Base-by-base conservation (phyloP, 495 filamentous ascomycete genomes). In the Talaromyces thailandensis region DNA sequence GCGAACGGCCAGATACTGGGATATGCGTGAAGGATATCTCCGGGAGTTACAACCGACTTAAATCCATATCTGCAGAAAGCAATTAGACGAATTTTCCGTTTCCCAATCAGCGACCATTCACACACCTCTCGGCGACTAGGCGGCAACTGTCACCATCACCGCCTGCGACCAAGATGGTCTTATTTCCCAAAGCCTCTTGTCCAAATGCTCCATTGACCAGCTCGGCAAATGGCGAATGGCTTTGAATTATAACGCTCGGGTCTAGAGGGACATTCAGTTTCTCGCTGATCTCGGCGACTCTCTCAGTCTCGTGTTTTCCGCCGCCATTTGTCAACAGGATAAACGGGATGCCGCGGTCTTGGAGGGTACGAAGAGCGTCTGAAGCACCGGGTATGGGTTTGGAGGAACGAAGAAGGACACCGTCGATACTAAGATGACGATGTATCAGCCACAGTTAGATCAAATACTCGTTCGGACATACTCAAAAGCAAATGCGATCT, bases 311-410 rank as follows among this genome's bases (percentile, higher is more conserved):
- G 60, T 84, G 82, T 67, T 87, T 88, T 58, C 92, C 92, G 52
- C 92, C 92, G 66, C 92, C 92, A 70, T 96, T 96, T 60, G 92
- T 96, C 59, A 96, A 80, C 35, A 96, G 82, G 65, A 95, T 89
- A 75, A 90, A 95, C 11, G 89, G 90, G 56, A 96, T 89, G 6
- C 79, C 76, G 56, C 89, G 79, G 24, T 81, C 66, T 65, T 93
- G 83, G 24, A 98, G 85, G 64, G 84, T 84, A 12, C 70, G 66
- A n/a, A 99, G 81, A 14, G 92, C 80, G 62, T 87, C 76, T n/a
- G 83, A 76, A 0, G 95, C 95, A 32, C 86, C 85, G n/a, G 92
- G 87, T 35, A 96, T 85, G 8, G 92, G 87, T 60, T 83, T 84
- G 0, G 88, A 84, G 64, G 87, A 86, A 69, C 92, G 91, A n/a